A percentile compares a stretch with the other conserved stretches of the same genome.
Evolutionary conservation across 352 stramenopile genomes (phyloP).

Genomic region (Globisporangium iwayamae): DNA sequence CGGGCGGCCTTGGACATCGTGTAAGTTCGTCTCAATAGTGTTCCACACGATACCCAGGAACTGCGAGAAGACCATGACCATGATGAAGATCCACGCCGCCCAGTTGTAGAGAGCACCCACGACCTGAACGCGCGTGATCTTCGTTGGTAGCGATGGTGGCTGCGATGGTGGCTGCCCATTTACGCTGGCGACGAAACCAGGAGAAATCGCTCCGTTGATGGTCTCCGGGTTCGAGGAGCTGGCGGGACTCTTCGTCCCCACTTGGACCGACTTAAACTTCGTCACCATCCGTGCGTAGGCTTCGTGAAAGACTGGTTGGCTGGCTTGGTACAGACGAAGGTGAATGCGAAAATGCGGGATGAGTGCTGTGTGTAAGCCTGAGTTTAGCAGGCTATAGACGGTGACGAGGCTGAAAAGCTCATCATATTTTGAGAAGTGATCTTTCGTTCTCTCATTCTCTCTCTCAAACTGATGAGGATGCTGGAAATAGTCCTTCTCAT

Average conservation of each 20-base stretch:
- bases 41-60: constrained; percentile 16
- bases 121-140: not conserved
- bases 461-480: too few species aligned
- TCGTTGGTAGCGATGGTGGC: too few species aligned
- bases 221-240: not conserved
- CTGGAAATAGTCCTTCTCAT: too few species aligned
- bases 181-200: too few species aligned
- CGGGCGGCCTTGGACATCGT: not conserved
- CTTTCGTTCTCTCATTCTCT: too few species aligned
- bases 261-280: not conserved
- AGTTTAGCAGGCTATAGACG: too few species aligned
- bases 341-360: too few species aligned
- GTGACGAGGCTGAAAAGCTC: too few species aligned
- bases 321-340: not conserved
- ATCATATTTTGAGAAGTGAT: too few species aligned
- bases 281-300: not conserved
- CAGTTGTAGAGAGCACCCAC: constrained; percentile 13
- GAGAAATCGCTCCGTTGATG: too few species aligned
- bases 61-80: constrained; percentile 11
- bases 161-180: too few species aligned
- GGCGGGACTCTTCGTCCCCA: not conserved
- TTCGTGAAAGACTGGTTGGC: not conserved
- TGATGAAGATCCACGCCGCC: constrained; percentile 6
- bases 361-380: too few species aligned
- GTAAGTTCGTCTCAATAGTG: not conserved